Evolutionary conservation across 2,329 filamentous ascomycete genomes (phyloP).

Genomic region (Aspergillus sp.): DNA sequence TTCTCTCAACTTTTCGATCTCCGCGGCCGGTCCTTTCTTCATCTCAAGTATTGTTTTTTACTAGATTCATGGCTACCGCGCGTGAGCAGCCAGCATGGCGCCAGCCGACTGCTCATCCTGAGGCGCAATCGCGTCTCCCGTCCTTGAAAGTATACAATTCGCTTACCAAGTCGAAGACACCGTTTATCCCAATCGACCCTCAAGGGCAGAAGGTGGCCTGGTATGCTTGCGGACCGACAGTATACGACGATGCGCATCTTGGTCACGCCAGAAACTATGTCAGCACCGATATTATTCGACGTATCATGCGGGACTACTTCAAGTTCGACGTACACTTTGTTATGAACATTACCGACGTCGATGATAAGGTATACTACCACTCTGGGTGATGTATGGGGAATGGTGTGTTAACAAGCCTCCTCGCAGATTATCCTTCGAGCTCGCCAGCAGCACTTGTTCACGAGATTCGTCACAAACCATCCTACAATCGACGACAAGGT

Average conservation of each 20-base stretch:
- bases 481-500: slow-evolving; percentile 46
- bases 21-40: slow-evolving; percentile 6
- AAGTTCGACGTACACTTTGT: slow-evolving; percentile 80
- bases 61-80: slow-evolving; percentile 27
- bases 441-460: slow-evolving; percentile 75
- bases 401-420: slow-evolving; percentile 4
- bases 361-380: slow-evolving; percentile 60
- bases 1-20: slow-evolving; percentile 12
- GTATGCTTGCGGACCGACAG: slow-evolving; percentile 89
- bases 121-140: slow-evolving; percentile 42
- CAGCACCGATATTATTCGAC: slow-evolving; percentile 81
- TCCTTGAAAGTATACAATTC: slow-evolving; percentile 77
- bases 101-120: slow-evolving; percentile 34
- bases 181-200: slow-evolving; percentile 70
- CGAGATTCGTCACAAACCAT: slow-evolving; percentile 61
- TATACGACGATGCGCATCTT: slow-evolving; percentile 78
- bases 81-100: slow-evolving; percentile 49
- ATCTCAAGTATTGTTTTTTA: slow-evolving; percentile 15
- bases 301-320: slow-evolving; percentile 81
- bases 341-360: slow-evolving; percentile 89
- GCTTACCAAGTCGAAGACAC: slow-evolving; percentile 70
- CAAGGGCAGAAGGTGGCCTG: slow-evolving; percentile 70
- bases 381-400: background rate
- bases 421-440: slow-evolving; percentile 62
- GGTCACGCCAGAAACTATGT: slow-evolving; percentile 90